A percentile compares a stretch with the other conserved stretches of the same genome.
These are phyloP conservation scores for Vickermania ingenoplastis DNA, from an alignment of 208 protist species.

Conservation along the genomic window DNA sequence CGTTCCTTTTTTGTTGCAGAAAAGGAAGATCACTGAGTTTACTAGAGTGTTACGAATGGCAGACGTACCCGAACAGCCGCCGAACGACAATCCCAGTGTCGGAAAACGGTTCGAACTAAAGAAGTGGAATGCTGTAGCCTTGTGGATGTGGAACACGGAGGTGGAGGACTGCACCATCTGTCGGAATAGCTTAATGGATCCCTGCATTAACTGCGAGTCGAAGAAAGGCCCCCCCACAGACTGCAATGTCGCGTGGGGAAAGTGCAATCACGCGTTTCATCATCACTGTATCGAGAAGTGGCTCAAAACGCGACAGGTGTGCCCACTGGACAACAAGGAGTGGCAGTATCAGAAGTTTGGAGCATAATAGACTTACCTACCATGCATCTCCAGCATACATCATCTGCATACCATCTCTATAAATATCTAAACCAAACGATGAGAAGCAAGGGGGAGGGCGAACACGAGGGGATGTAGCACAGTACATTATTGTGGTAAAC, in stretches of 20 bases:
- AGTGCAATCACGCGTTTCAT: slow-evolving; percentile 98
- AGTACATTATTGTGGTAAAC: too few species aligned
- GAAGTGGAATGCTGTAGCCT: slow-evolving; percentile 93
- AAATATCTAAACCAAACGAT: too few species aligned
- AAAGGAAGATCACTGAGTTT: too few species aligned
- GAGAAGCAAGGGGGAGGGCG: too few species aligned
- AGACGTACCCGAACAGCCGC: too few species aligned
- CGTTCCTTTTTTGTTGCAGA: too few species aligned
- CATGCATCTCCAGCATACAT: too few species aligned
- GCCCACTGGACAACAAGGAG: slow-evolving; percentile 94
- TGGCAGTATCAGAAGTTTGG: slow-evolving; percentile 94
- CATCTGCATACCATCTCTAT: too few species aligned
- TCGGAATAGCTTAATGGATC: slow-evolving; percentile 96
- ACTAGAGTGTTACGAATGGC: too few species aligned
- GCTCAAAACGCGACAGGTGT: slow-evolving; percentile 96
- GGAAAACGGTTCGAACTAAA: slow-evolving; percentile 51
- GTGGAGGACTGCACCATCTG: slow-evolving; percentile 97
- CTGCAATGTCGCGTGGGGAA: slow-evolving; percentile 96
- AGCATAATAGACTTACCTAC: slow-evolving; percentile 24
- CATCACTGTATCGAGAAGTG: slow-evolving; percentile 98
- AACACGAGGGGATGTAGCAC: too few species aligned
- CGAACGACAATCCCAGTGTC: slow-evolving; percentile 2
- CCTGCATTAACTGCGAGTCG: slow-evolving; percentile 95
- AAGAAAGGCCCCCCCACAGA: slow-evolving; percentile 31
- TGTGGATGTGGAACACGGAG: slow-evolving; percentile 94